These are phyloP conservation scores for Nakazawaea holstii DNA, from an alignment of 805 yeast species.

Conservation along the genomic window DNA sequence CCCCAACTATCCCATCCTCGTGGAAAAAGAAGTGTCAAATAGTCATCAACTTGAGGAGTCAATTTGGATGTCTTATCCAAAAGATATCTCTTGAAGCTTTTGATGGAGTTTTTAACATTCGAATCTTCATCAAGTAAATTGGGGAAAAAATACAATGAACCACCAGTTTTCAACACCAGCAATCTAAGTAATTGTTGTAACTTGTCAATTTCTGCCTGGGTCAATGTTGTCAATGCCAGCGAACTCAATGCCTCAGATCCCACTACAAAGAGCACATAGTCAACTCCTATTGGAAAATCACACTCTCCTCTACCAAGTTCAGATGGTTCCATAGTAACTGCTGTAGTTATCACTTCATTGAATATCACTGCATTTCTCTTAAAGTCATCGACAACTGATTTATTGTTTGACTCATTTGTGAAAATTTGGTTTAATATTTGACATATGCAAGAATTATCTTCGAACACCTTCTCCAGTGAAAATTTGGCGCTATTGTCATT, in stretches of 20 bases:
- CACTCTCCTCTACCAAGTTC: background rate
- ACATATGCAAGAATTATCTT: background rate
- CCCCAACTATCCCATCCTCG: conserved; percentile 46
- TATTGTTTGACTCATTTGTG: background rate
- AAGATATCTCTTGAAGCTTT: background rate
- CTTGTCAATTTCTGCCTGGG: conserved; percentile 7
- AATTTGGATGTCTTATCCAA: background rate
- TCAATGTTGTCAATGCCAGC: background rate
- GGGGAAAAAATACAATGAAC: background rate
- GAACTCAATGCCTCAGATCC: conserved; percentile 4
- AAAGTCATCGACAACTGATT: background rate
- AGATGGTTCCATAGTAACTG: background rate
- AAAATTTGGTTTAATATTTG: background rate
- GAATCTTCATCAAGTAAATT: background rate
- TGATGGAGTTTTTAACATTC: background rate
- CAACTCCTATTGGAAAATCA: conserved; percentile 4
- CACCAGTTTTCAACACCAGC: conserved; percentile 6
- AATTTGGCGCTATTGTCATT: background rate
- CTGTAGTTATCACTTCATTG: background rate
- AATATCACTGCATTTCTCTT: background rate
- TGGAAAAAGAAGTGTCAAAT: conserved; percentile 30
- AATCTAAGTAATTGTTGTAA: conserved; percentile 6
- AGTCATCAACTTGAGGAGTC: conserved; percentile 13
- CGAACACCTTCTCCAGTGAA: background rate
- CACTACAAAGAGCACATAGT: background rate